Base-by-base conservation (phyloP, 768 basidiomycete genomes). In the Postia placenta region DNA sequence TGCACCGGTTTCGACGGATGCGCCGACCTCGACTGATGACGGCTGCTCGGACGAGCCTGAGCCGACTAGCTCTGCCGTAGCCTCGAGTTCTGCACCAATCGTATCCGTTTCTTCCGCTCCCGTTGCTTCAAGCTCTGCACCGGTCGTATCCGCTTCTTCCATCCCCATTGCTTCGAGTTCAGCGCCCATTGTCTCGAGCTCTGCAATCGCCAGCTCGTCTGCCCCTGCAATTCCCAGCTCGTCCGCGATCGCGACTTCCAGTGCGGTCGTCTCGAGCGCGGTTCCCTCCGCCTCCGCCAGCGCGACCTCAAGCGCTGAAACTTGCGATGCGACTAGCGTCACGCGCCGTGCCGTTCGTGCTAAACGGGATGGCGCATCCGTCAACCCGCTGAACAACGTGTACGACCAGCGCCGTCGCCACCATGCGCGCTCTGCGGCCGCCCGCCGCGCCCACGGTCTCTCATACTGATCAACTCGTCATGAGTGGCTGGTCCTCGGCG, bases 381-480 rank as follows among this genome's bases (percentile, higher is more conserved):
- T 23, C 35, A 9, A 27, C 26, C 24, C 38, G 19, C 42, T 41
- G 22, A 24, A 20, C 3, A 23, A 27, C 14, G 43, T 50, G n/a
- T 50, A 26, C 38, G 36, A 36, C 17, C 5, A n/a, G 12, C 35
- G 27, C 49, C 49, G 49, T 28, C 49, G 49, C 49, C 43, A 28
- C 49, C 49, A 50, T 24, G 48, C 48, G 5, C 48, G 42, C 33
- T 37, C 20, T 11, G 43, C 35, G n/a, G n/a, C n/a, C n/a, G 39
- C 38, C 37, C 24, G 19, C 20, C 48, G 30, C 19, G 11, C 24
- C 14, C 14, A 27, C 47, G 4, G 12, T 26, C 26, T n/a, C 23
- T 22, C 28, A 4, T 15, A 45, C 33, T 45, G 22, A 45, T 28
- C 12, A n/a, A 35, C 45, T 36, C 22, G 25, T 39, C 38, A n/a